A percentile compares a stretch with the other conserved stretches of the same genome.
These are phyloP conservation scores for Penicillium samsonianum DNA, from an alignment of 495 filamentous ascomycete species.

Conservation along the genomic window DNA sequence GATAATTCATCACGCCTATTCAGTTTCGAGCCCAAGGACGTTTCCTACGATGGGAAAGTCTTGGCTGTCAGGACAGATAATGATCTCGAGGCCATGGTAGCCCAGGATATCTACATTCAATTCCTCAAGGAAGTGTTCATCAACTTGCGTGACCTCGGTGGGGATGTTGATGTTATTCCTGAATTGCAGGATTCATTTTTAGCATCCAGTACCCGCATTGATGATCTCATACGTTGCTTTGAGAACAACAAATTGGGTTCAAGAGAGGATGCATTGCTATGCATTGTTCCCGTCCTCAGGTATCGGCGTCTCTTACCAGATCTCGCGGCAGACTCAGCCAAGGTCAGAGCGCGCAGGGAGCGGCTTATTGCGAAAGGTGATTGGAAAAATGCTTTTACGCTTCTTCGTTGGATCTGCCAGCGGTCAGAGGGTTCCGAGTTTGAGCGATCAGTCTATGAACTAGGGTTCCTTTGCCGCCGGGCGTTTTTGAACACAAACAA, in stretches of 20 bases:
- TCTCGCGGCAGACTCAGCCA: slow-evolving; percentile 26
- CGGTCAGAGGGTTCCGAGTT: slow-evolving; percentile 30
- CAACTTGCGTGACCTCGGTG: slow-evolving; percentile 20
- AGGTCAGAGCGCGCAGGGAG: slow-evolving; percentile 18
- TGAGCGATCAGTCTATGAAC: slow-evolving; percentile 28
- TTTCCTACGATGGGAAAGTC: slow-evolving; percentile 18
- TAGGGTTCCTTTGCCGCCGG: slow-evolving; percentile 33
- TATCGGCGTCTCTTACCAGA: slow-evolving; percentile 25
- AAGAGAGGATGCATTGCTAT: slow-evolving; percentile 40
- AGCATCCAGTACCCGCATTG: slow-evolving; percentile 24
- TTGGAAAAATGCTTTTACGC: slow-evolving; percentile 29
- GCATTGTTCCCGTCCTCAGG: slow-evolving; percentile 35
- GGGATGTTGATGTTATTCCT: slow-evolving; percentile 20
- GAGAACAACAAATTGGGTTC: slow-evolving; percentile 28
- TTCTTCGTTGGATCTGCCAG: slow-evolving; percentile 33
- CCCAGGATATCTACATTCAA: slow-evolving; percentile 43
- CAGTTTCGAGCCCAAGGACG: slow-evolving; percentile 18
- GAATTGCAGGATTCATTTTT: slow-evolving; percentile 21
- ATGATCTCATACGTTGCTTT: slow-evolving; percentile 32
- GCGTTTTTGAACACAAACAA: slow-evolving; percentile 23
- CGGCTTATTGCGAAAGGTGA: slow-evolving; percentile 11
- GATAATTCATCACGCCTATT: slow-evolving; percentile 27
- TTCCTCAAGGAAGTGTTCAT: slow-evolving; percentile 27
- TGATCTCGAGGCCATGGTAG: slow-evolving; percentile 32
- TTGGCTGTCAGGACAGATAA: slow-evolving; percentile 31